Base-by-base conservation (phyloP, 768 basidiomycete genomes). In the Hypholoma sublateritium region DNA sequence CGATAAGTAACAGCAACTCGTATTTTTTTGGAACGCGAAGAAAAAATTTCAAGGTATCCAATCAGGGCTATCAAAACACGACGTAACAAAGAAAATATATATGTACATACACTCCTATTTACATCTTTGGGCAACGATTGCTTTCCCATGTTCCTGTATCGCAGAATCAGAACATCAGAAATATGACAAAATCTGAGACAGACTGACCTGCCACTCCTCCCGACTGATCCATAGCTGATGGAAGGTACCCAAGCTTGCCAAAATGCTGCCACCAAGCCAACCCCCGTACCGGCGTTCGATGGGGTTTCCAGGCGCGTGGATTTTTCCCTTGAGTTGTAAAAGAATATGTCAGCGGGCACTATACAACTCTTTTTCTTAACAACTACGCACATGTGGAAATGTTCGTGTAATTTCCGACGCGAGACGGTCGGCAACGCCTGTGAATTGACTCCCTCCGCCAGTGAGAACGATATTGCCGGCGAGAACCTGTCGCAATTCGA, bases 201-300 rank as follows among this genome's bases (percentile, higher is more conserved):
- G 46, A 69, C 85, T 42, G 58, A 91, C 93, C 83, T 91, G 85
- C 88, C 92, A 95, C 65, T 96, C 94, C 70, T 95, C 93, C 66
- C 79, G 85, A 72, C 92, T 93, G 67, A 96, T 94, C 94, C 94
- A 95, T 49, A 95, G 77, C 64, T 96, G 96, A 69, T 99, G 97
- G 81, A 98, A 99, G 14, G 95, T 98, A 21, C 97, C 97, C 66
- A 98, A 74, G 67, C 91, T 94, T 1, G 91, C 95, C 46, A 98
- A 78, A 65, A 98, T 96, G 62, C 91, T 94, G 25, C 96, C 97
- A 11, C 97, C 97, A 6, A 99, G 75, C 97, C 97, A 99, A 17
- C 90, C 87, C 13, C 94, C 90, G 69, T 93, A 97, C 55, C 89
- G 84, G 45, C 96, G 83, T 70, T 98, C 97, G 49, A 88, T 80